Percentiles rank a stretch among this genome's conserved stretches.
These are phyloP conservation scores for Blastobotrys aristatus DNA, from an alignment of 1,139 yeast species.

Conservation along the genomic window DNA sequence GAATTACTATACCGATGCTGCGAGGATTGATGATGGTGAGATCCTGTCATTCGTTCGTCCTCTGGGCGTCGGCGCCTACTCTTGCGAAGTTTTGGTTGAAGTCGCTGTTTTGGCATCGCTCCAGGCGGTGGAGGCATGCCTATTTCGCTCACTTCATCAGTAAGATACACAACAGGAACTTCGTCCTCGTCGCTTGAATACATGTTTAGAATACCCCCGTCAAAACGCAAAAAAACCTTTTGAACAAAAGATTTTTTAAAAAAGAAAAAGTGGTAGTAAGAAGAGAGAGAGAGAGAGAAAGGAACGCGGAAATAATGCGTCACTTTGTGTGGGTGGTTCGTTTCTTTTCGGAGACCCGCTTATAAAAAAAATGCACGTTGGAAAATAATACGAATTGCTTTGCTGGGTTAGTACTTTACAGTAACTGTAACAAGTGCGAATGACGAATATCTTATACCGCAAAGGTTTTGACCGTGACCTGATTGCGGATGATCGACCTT, in stretches of 20 bases:
- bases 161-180: slow-evolving; percentile 18
- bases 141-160: slow-evolving; percentile 1
- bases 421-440: too few relatives aligned
- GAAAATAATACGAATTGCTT: too few relatives aligned
- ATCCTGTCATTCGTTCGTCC: not conserved
- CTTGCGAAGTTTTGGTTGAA: not conserved
- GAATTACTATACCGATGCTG: not conserved
- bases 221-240: not conserved
- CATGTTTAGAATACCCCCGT: not conserved
- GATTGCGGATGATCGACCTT: too few relatives aligned
- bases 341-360: too few relatives aligned
- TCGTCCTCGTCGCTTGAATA: slow-evolving; percentile 19
- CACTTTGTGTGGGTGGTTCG: not conserved
- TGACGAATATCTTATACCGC: too few relatives aligned
- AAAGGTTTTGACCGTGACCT: too few relatives aligned
- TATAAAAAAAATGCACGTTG: too few relatives aligned
- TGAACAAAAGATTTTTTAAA: not conserved
- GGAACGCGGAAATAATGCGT: not conserved
- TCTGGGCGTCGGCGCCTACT: not conserved
- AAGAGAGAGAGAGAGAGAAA: not conserved
- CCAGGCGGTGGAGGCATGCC: not conserved
- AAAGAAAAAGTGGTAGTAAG: not conserved
- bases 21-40: not conserved
- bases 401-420: too few relatives aligned
- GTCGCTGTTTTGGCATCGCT: not conserved